Evolutionary conservation across 1,284 basidiomycete species (phyloP), one percentile per base, ranked within the genome.

Genomic region (Ceraceosorus guamensis): DNA sequence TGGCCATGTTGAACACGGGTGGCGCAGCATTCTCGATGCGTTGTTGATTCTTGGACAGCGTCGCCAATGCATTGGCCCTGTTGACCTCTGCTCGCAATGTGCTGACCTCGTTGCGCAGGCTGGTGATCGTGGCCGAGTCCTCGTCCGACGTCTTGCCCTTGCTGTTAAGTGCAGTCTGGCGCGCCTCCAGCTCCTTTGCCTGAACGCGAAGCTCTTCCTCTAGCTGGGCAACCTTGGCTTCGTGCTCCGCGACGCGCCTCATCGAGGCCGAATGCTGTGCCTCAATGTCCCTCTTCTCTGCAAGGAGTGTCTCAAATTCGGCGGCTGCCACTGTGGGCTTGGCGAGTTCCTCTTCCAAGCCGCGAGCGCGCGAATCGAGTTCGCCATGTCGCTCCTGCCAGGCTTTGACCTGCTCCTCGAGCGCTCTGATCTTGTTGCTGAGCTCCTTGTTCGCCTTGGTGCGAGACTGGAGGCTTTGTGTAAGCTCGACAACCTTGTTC

Each of bases 401-500:
- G 54, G 84, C 83, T 60, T 85, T 83, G 47, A 98, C 80, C 75
- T 93, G 89, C 60, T 85, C 83, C 78, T 97, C 90, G 45, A 97
- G 81, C 49, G 87, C 84, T 18, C 80, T 77, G 43, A 98, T 81
- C 70, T 86, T 85, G 33, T 78, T 79, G 63, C 87, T 85, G 43
- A 98, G 80, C 60, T 86, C 86, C 78, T 91, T 93, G 81, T 90
- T 93, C 80, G 98, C 93, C 62, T 84, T 84, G 7, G 87, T 92
- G 44, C 93, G 85, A 74, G 84, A 87, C 78, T 98, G 95, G 14
- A 98, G 82, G n/a, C 81, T 85, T 77, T 98, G 95, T 0, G 95
- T 98, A 67, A 99, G 87, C 77, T 98, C 93, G 59, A 99, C 90
- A 49, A 98, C 95, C 80, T 98, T 99, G 83, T 98, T 98, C 80